Evolutionary conservation across 305 asterid genomes (phyloP).

Genomic region (Plantago lanceolata): DNA sequence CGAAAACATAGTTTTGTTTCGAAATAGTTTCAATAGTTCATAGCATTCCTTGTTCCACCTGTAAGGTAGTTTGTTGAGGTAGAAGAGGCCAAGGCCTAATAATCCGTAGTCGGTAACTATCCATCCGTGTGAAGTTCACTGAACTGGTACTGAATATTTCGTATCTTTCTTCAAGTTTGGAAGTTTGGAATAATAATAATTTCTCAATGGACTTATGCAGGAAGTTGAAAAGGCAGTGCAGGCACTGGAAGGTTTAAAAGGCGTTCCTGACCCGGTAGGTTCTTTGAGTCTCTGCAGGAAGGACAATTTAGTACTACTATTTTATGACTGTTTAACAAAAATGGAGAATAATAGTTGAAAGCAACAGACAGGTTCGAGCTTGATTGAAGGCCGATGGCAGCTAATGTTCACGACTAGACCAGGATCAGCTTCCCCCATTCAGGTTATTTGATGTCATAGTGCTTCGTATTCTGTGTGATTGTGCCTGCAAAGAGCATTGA

Average conservation of each 20-base stretch:
- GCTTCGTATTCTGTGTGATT: not conserved
- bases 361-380: constrained; percentile 72
- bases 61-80: too few species aligned
- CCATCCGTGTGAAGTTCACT: not conserved
- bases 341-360: constrained; percentile 12
- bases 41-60: too few species aligned
- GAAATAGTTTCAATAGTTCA: too few species aligned
- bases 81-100: too few species aligned
- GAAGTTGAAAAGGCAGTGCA: constrained; percentile 74
- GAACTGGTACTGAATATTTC: not conserved
- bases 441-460: constrained; percentile 34
- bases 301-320: not conserved
- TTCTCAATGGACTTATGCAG: constrained; percentile 33
- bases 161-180: not conserved
- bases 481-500: not conserved
- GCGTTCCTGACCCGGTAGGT: constrained; percentile 74
- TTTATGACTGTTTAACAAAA: not conserved
- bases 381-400: constrained; percentile 94
- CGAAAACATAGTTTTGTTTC: too few species aligned
- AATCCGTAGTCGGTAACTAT: not conserved
- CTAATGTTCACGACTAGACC: constrained; percentile 96
- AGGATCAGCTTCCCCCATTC: constrained; percentile 86
- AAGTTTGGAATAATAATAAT: constrained; percentile 1
- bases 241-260: constrained; percentile 60
- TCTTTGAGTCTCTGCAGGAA: not conserved